Base-by-base conservation (phyloP, 2,329 filamentous ascomycete species). In the Claviceps pusilla region DNA sequence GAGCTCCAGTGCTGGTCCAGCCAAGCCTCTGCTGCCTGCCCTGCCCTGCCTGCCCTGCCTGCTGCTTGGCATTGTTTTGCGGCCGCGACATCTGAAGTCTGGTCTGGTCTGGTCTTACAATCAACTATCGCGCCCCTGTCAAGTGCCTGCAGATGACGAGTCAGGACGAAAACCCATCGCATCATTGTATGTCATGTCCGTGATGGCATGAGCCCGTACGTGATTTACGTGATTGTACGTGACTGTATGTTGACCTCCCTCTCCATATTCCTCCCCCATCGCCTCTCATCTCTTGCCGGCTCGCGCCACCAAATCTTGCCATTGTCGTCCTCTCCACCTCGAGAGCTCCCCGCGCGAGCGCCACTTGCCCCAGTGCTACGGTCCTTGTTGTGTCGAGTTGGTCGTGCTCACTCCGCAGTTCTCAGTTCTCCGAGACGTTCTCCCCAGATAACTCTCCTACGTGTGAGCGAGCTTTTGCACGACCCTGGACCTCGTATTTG, bases 261-360 rank as follows among this genome's bases (percentile, higher is more conserved):
- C 19, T 19, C 19, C 19, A 1, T 19, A 19, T 19, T 19, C 19
- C 19, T 16, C 11, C 6, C 33, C 7, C n/a, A 28, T 48, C 41
- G 24, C 19, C 28, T 46, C 41, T 11, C 37, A 35, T 7, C 39
- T 45, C 4, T 19, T 19, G n/a, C 29, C 16, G 14, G 45, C 51
- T 39, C 43, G 12, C 24, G 42, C 31, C 31, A 31, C 51, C 52
- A 43, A 19, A 1, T 39, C 48, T 16, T n/a, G 46, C 31, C n/a
- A 45, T 45, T 46, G 19, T 52, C 54, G 19, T 53, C 50, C 46
- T 41, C 35, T 51, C 51, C 46, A 50, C 49, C 39, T 43, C 52
- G 9, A 31, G 28, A 50, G 48, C 42, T 46, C 47, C 51, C 54
- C 50, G 50, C 51, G 54, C 50, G 19, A 39, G 39, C 51, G 54